Base-by-base conservation (phyloP, 1,284 basidiomycete genomes). In the Testicularia cyperi region DNA sequence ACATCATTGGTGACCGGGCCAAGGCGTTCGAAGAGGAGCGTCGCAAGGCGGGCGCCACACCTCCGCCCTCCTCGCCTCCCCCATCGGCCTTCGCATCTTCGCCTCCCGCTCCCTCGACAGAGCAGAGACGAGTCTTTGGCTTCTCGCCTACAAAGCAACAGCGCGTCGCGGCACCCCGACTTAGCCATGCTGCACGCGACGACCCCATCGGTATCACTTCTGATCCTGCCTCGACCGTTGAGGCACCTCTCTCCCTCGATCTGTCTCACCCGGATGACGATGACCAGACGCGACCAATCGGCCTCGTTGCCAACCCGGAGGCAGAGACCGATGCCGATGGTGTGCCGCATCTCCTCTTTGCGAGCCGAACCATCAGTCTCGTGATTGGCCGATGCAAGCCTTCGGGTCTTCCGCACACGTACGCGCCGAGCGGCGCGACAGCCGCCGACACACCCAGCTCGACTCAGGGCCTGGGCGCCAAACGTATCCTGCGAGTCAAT, bases 361-460 rank as follows among this genome's bases (percentile, higher is more conserved):
- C 47, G 6, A 54, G 49, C 44, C 51, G 51, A 35, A 54, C 48
- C 28, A 44, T 62, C 38, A 51, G 62, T 28, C 27, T 68, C 23
- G 44, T 65, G 37, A 49, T 68, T 26, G 65, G 65, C 26, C 53
- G 65, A 32, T 55, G 52, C 18, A 65, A 65, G 38, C 61, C 58
- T 3, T 63, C 55, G 5, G 64, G 54, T 18, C 34, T 38, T 29
- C 46, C 65, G 13, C 57, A 52, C 30, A 31, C 32, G 15, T 41
- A 35, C 20, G 16, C 34, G 8, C 34, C 16, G 18, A 21, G 8
- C 5, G 26, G 21, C 30, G 31, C 35, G 13, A 10, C 44, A 6
- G 30, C 30, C n/a, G 33, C 25, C 35, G 57, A 61, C 23, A 46
- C 47, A n/a, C 42, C 45, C 28, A 30, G 42, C 23, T 51, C 52